Evolutionary conservation across 371 early-diverging fungal genomes (phyloP).

Genomic region (Batkoa obscura): DNA sequence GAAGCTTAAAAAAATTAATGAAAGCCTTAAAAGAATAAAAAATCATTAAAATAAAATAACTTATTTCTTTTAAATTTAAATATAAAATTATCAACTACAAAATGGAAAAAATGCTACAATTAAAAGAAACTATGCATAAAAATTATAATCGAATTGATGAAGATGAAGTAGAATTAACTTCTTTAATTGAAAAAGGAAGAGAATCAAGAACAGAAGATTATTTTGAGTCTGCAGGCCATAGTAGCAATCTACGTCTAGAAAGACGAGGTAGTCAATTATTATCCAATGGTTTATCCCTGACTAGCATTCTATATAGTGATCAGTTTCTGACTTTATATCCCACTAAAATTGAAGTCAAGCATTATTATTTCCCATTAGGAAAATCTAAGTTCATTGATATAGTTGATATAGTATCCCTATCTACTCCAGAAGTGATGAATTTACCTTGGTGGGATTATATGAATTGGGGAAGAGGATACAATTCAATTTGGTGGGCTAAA

Average conservation of each 20-base stretch:
- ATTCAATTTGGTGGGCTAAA: constrained; percentile 7
- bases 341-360: neutral
- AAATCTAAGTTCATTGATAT: neutral
- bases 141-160: no score
- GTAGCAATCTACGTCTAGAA: neutral
- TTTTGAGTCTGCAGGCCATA: neutral
- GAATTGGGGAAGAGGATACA: constrained; percentile 6
- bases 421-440: neutral
- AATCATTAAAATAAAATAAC: no score
- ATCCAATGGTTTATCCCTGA: neutral
- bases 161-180: neutral
- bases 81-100: no score
- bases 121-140: no score
- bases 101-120: no score
- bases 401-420: neutral
- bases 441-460: constrained; percentile 4
- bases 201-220: neutral
- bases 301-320: neutral
- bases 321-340: neutral
- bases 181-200: neutral
- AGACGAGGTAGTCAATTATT: neutral
- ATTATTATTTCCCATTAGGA: constrained; percentile 3
- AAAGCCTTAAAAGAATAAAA: no score
- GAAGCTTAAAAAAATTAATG: no score
- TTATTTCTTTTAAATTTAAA: no score